Evolutionary conservation across 257 asterid species (phyloP), one percentile per base, ranked within the genome.

Genomic region (Solanum sparsipilum): DNA sequence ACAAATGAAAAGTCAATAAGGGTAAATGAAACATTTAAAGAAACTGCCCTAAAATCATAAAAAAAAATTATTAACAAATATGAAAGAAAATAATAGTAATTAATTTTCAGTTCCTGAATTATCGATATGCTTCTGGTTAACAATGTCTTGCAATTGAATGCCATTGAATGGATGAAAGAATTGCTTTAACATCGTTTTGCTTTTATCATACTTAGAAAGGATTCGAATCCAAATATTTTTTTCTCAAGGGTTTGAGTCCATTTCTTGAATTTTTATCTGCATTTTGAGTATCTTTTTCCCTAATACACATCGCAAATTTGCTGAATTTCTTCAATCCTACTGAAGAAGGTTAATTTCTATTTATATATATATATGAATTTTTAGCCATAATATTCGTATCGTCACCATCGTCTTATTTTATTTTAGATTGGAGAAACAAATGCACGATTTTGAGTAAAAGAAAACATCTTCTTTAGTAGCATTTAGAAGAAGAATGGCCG

Each of bases 121-220:
- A 38, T 18, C 82, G 87, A 85, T 67, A 68, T 15, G 63, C 87
- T 39, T 85, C 87, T 85, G 87, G 87, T 39, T 85, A 65, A 74
- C 31, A 68, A 65, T 68, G 76, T 44, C 31, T 67, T 39, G 63
- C 79, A 60, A 78, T 60, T 82, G 48, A 81, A 15, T 78, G 76
- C 89, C 89, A 87, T 60, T 87, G 63, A 87, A 87, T 74, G 65
- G 46, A 68, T 32, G 67, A 86, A 86, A 39, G 88, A 70, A 68
- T 87, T 87, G 85, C 78, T 76, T 87, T 78, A 78, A 87, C 86
- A 87, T 58, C 78, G 32, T 78, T 87, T 78, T 72, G 58, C 52
- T 44, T 27, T 87, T 63, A 13, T 76, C 31, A 34, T 35, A 36
- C 6, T 76, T 76, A 21, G 60, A 35, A 6, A 34, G 48, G 86